Conservation (phyloP, 371 early-diverging fungal genomes). For the Smittium culicis region DNA sequence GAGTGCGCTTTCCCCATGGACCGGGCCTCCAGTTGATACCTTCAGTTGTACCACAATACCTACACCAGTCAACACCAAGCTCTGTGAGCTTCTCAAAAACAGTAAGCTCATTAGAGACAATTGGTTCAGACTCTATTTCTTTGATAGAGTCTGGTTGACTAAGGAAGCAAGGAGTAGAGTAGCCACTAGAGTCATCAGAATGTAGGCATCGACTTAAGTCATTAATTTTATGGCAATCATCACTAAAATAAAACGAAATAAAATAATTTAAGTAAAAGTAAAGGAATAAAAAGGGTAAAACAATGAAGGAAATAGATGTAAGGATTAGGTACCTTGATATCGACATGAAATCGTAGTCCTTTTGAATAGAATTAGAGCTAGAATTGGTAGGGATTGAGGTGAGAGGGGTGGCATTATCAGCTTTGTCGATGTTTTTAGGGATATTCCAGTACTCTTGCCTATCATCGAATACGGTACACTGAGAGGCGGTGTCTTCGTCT, state of each 20-base stretch:
- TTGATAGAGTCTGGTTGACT: neutral
- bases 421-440: neutral
- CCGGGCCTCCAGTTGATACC: slow-evolving; percentile 87
- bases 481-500: neutral
- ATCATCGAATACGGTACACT: neutral
- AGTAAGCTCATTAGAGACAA: neutral
- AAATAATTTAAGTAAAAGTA: too few relatives aligned
- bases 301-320: too few relatives aligned
- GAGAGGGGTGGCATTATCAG: neutral
- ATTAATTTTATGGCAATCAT: neutral
- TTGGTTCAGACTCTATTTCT: neutral
- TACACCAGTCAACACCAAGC: slow-evolving; percentile 59
- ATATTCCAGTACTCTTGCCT: neutral
- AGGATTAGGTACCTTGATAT: neutral
- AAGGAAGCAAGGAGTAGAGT: neutral
- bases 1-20: slow-evolving; percentile 85
- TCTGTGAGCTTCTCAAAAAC: slow-evolving; percentile 30
- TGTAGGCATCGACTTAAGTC: neutral
- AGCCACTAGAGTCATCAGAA: neutral
- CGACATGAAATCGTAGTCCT: neutral
- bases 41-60: slow-evolving; percentile 86
- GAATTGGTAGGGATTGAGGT: neutral
- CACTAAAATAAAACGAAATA: too few relatives aligned
- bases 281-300: too few relatives aligned
- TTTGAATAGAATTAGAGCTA: neutral